Base-by-base conservation (phyloP, 169 alveolate genomes). In the Hepatocystis sp. region DNA sequence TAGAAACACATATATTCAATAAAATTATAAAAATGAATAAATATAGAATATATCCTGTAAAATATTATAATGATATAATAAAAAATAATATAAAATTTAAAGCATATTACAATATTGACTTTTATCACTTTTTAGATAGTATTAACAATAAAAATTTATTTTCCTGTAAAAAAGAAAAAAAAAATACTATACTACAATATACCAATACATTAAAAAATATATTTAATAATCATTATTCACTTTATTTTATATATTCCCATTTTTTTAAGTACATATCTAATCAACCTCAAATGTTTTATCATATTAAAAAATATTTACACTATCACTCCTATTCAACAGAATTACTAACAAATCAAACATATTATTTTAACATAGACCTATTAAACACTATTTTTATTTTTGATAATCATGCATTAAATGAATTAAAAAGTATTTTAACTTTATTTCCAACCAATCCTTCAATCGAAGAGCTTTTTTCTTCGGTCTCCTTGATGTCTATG, bases 401-500 rank as follows among this genome's bases (percentile, higher is more conserved):
- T 19, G 86, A 71, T 51, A 71, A 58, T n/a, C n/a, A 47, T 0
- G 86, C 66, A 4, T 44, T 71, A 25, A 28, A 21, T 13, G 78
- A 71, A 30, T 51, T 71, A 30, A 44, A 56, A 71, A 71, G 21
- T 7, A 56, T 60, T 32, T 39, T 71, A 23, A 71, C 25, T 15
- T 58, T 71, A 44, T 71, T 71, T 51, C 86, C 86, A 0, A 52
- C 86, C 0, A 58, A 30, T 8, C 86, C 86, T 11, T 44, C 86
- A 13, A 49, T 71, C 4, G 86, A 71, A 10, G 86, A 71, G 13
- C 27, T 71, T 0, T 71, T 58, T 25, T 32, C 10, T n/a, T 30
- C 86, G 10, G 63, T 71, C 4, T 0, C 42, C 2, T 63, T 60
- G 23, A 0, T 71, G 52, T 63, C 53, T 17, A 58, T 52, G 63